Conservation (phyloP, 2,329 filamentous ascomycete species). For the Fonsecaea monophora region DNA sequence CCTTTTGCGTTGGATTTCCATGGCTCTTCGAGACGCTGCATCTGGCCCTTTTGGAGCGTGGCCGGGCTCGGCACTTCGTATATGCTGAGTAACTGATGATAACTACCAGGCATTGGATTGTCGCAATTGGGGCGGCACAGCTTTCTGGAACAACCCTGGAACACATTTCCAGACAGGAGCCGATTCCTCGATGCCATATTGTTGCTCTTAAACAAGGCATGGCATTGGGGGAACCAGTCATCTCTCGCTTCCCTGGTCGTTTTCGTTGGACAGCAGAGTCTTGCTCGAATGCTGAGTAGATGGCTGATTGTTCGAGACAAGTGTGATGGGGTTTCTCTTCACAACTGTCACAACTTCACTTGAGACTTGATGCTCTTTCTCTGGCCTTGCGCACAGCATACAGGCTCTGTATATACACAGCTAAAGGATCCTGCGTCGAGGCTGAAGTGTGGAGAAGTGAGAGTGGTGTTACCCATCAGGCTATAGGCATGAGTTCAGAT, state of each 20-base stretch:
- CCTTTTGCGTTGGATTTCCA: neutral
- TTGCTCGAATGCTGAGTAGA: neutral
- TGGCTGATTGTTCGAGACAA: neutral
- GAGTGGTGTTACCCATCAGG: neutral
- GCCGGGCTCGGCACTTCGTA: neutral
- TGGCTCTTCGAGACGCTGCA: neutral
- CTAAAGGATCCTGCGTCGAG: too few relatives aligned
- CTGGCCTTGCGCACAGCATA: too few relatives aligned
- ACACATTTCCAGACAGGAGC: neutral
- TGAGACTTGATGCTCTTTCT: too few relatives aligned
- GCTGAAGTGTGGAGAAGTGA: neutral
- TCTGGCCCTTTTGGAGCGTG: neutral
- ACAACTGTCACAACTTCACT: too few relatives aligned
- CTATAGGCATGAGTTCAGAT: neutral
- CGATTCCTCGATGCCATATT: neutral
- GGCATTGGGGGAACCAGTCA: neutral
- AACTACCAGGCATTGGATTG: neutral
- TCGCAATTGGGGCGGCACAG: neutral
- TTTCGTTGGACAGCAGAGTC: neutral
- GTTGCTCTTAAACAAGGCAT: neutral
- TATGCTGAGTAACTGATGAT: constrained; percentile 2
- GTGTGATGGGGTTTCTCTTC: too few relatives aligned
- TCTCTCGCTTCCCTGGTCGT: neutral
- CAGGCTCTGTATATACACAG: too few relatives aligned
- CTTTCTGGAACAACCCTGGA: neutral